Base-by-base conservation (phyloP, 495 filamentous ascomycete genomes). In the Friedmanniomyces endolithicus region DNA sequence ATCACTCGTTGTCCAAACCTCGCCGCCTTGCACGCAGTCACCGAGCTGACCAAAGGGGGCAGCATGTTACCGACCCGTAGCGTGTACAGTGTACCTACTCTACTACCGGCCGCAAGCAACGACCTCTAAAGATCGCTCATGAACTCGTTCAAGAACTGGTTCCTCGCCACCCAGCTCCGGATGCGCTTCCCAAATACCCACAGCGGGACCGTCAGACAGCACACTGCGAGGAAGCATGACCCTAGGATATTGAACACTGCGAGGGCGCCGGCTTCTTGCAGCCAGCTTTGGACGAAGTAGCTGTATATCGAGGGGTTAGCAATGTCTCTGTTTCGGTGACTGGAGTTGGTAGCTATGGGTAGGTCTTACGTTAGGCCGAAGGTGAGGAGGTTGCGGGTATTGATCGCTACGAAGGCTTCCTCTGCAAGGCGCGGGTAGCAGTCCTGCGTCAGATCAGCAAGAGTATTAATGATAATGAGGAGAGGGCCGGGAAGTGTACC, bases 351-450 rank as follows among this genome's bases (percentile, higher is more conserved):
- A n/a, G n/a, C n/a, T n/a, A n/a, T n/a, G n/a, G n/a, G n/a, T n/a
- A n/a, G n/a, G 27, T 31, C 27, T 31, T 31, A 31, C 25, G 27
- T 50, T 53, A 78, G 44, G 1, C 74, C 74, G 52, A 78, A 78
- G 1, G 75, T 75, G 7, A 80, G 62, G 24, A 78, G 41, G 43
- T 77, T 78, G 20, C 77, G 67, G 17, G 73, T 69, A 53, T 79
- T 79, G 63, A 79, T 74, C 6, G 75, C 74, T 24, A 80, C 75
- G 50, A 80, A 75, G 7, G 74, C 74, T 67, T 80, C 75, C 65
- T 77, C 75, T 47, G 71, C 74, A 25, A 74, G 62, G 22, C 68
- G 58, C 45, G 72, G 71, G 63, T 80, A 76, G 44, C 69, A 68
- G 61, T 80, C 76, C 54, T 57, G 29, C 22, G 12, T 14, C 19